Evolutionary conservation across 2,329 filamentous ascomycete species (phyloP), one percentile per base, ranked within the genome.

Genomic region (Calonectria montana): DNA sequence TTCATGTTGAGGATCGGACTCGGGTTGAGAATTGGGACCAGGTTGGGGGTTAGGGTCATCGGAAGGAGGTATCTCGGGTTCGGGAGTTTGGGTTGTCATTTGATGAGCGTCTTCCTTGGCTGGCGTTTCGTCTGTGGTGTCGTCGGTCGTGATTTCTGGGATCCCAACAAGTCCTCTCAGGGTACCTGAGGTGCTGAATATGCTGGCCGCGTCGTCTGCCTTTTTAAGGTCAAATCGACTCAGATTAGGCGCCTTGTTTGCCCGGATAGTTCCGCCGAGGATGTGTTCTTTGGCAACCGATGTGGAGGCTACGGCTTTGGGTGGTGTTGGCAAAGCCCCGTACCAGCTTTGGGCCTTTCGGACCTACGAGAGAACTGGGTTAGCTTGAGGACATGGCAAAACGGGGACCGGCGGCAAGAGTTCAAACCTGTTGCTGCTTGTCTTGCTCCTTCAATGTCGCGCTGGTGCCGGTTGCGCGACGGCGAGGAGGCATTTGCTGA

Each of bases 261-360:
- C 83, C 69, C 85, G 86, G 59, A 87, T 81, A 3, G 88, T 90
- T 59, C 87, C 89, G 35, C 90, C 91, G 55, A 90, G 82, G 31
- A 92, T 92, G 15, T 88, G 90, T 79, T 93, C 91, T 74, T 86
- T 87, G 4, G 90, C 89, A 53, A 93, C 83, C 64, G 90, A 89
- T 7, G 88, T 91, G 10, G 90, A 92, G 31, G 91, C 86, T 18
- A 85, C 83, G 8, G 90, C 88, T 77, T 92, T 92, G 35, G 87
- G 83, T 39, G 82, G 80, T 72, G 88, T 85, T 21, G 89, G 88
- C 89, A 89, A 91, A 21, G 90, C 89, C 65, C 89, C 89, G 80
- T 92, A 92, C 91, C 90, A 92, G 80, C 90, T 91, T 59, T 84
- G 84, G 10, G 86, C 82, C 78, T 90, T 90, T 71, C 85, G 86